These are phyloP conservation scores for Diplodia sapinea DNA, from an alignment of 2,329 filamentous ascomycete species.

Conservation along the genomic window DNA sequence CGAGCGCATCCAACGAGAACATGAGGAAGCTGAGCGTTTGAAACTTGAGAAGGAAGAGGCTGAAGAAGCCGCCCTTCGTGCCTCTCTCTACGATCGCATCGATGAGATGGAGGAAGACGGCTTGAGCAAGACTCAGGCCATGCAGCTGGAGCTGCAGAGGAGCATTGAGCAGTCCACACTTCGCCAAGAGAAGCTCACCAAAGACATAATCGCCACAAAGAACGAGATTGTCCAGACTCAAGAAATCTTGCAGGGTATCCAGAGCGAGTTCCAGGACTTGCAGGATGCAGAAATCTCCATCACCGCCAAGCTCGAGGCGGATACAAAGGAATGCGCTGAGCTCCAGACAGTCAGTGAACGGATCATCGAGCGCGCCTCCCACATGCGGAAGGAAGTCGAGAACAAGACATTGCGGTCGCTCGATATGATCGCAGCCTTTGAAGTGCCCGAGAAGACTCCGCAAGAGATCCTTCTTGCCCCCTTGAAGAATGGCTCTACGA, in stretches of 20 bases:
- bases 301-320: background rate
- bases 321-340: conserved; percentile 2
- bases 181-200: background rate
- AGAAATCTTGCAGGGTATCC: background rate
- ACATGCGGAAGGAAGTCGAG: conserved; percentile 17
- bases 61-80: background rate
- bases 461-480: background rate
- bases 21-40: background rate
- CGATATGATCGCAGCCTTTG: conserved; percentile 1
- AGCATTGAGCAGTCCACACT: background rate
- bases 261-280: background rate
- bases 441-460: background rate
- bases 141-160: background rate
- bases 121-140: background rate
- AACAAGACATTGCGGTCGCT: background rate
- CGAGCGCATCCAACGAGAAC: background rate
- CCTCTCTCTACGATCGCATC: background rate
- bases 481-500: too few relatives aligned
- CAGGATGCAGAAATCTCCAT: background rate
- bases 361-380: conserved; percentile 9
- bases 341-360: conserved; percentile 11
- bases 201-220: background rate
- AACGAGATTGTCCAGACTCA: background rate
- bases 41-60: conserved; percentile 11
- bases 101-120: conserved; percentile 9